Base-by-base conservation (phyloP, 805 yeast genomes). In the Yamadazyma phyllophila region DNA sequence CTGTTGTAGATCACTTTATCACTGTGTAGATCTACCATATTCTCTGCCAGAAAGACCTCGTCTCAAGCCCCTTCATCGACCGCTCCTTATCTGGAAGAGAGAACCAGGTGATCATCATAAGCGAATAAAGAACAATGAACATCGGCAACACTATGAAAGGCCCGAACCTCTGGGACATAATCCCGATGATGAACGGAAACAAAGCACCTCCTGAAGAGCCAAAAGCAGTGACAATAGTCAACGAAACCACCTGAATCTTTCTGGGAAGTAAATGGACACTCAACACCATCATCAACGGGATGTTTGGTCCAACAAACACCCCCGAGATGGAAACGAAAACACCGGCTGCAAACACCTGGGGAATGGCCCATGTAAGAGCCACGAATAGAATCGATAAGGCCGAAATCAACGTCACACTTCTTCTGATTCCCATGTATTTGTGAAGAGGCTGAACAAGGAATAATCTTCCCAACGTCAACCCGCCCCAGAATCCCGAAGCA, bases 401-500 rank as follows among this genome's bases (percentile, higher is more conserved):
- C 2, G 66, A 45, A 43, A 68, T 51, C 11, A 76, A 39, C 13
- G 68, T 51, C 35, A 76, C 73, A 7, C 75, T 69, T 47, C 80
- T 61, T 49, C 79, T 65, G 6, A 73, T 71, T 3, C 82, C 82
- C 17, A 72, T 37, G 5, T 47, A 43, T 36, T 62, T 63, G 41
- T 73, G 71, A n/a, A 73, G 52, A 0, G 60, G 50, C 26, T 70
- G 62, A 1, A 81, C 76, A 6, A 85, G 61, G 2, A 69, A 52
- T 32, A 85, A 60, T 49, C 92, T 66, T 0, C 91, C 92, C 11
- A 75, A 50, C 0, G 90, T 81, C 16, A 85, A 58, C 0, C 92
- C 92, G 24, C 77, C 75, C 90, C 90, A 85, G 58, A 76, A 85
- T 12, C 87, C 84, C 3, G 88, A 77, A 0, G 85, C 81, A 7